Conservation (phyloP, 2,329 filamentous ascomycete genomes). For the Exophiala viscosa region DNA sequence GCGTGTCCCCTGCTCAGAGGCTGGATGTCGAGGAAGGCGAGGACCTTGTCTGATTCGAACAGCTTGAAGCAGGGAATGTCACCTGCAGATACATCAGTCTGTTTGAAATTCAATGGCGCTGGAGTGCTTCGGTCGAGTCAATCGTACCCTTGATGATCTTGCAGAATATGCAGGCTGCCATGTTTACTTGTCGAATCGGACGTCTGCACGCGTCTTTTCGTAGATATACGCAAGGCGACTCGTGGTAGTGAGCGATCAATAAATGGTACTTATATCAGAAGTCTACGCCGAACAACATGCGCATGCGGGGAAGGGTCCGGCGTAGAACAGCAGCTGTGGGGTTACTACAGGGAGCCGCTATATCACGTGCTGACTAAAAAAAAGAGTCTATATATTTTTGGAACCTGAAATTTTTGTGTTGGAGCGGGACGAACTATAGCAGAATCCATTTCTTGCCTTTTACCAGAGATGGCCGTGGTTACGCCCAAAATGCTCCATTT, state of each 20-base stretch:
- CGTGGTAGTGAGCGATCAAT: background rate
- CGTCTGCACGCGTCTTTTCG: background rate
- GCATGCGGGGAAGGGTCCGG: no score
- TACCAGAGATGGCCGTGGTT: slow-evolving; percentile 74
- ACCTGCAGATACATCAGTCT: slow-evolving; percentile 50
- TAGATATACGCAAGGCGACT: background rate
- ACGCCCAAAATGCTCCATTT: slow-evolving; percentile 57
- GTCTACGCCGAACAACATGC: no score
- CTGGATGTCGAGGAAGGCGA: slow-evolving; percentile 95
- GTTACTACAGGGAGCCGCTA: background rate
- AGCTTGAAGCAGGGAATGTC: slow-evolving; percentile 97
- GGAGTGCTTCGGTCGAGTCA: background rate
- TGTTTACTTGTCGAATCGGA: slow-evolving; percentile 18
- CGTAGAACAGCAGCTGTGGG: background rate
- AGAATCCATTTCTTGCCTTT: slow-evolving; percentile 76
- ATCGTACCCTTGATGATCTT: slow-evolving; percentile 85
- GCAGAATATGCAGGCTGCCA: slow-evolving; percentile 85
- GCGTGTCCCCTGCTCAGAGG: slow-evolving; percentile 85
- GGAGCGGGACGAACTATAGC: slow-evolving; percentile 67
- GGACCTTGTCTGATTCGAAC: slow-evolving; percentile 86
- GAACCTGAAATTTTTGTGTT: slow-evolving; percentile 23
- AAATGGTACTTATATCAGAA: no score
- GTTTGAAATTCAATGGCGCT: background rate
- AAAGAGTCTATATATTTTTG: slow-evolving; percentile 27
- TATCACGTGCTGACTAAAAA: slow-evolving; percentile 10